These are phyloP conservation scores for Trichophyton verrucosum DNA, from an alignment of 2,329 filamentous ascomycete species.

Conservation along the genomic window DNA sequence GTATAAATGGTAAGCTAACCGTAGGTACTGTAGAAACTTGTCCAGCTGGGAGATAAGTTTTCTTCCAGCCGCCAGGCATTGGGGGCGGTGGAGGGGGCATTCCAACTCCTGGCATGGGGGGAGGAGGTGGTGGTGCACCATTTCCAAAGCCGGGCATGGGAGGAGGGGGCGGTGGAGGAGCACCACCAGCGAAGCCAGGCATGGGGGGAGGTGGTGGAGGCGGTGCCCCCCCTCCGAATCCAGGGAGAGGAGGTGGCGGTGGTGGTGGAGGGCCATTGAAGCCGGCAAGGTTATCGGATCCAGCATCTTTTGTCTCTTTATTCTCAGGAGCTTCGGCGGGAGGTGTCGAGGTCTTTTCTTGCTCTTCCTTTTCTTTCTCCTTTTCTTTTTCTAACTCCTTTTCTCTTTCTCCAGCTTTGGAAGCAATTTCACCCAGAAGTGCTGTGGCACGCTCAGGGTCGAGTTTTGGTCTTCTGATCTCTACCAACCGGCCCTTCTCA, in stretches of 20 bases:
- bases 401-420: constrained; percentile 60
- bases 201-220: constrained; percentile 25
- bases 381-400: constrained; percentile 22
- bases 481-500: constrained; percentile 67
- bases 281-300: constrained; percentile 10
- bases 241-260: constrained; percentile 37
- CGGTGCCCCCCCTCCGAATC: constrained; percentile 29
- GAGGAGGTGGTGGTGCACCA: constrained; percentile 31
- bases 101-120: constrained; percentile 25
- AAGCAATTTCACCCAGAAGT: constrained; percentile 58
- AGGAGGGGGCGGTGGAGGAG: constrained; percentile 40
- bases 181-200: constrained; percentile 32
- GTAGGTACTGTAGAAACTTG: constrained; percentile 44
- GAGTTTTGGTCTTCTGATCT: constrained; percentile 58
- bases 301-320: constrained; percentile 2
- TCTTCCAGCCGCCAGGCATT: constrained; percentile 39
- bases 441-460: constrained; percentile 51
- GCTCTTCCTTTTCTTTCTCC: background rate
- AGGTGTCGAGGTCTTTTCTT: constrained; percentile 51
- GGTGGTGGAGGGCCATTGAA: constrained; percentile 34
- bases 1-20: constrained; percentile 62
- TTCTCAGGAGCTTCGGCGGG: background rate
- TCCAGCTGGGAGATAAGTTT: constrained; percentile 61
- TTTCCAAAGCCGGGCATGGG: constrained; percentile 34
- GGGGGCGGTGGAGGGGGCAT: constrained; percentile 34